These are phyloP conservation scores for Sphagnum tenellum DNA, from an alignment of 225 moss, liverwort and hornwort genomes.

Conservation along the genomic window DNA sequence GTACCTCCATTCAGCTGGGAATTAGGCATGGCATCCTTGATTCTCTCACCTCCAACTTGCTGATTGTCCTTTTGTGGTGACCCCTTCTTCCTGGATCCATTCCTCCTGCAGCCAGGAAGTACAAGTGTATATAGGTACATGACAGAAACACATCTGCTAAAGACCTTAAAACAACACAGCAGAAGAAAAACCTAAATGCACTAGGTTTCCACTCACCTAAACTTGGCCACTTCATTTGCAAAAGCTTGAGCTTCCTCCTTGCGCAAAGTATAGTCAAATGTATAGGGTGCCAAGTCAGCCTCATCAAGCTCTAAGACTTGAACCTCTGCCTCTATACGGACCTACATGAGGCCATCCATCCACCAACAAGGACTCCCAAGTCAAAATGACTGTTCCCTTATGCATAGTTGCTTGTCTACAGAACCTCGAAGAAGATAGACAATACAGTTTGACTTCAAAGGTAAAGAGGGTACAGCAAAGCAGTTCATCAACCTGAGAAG, in stretches of 20 bases:
- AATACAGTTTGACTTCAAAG: no score
- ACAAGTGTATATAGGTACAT: no score
- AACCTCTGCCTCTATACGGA: slow-evolving; percentile 81
- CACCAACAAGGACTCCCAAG: no score
- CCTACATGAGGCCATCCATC: slow-evolving; percentile 11
- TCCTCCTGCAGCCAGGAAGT: no score
- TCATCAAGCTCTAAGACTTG: slow-evolving; percentile 77
- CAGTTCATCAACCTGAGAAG: no score
- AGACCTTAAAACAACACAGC: no score
- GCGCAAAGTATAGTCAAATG: slow-evolving; percentile 87
- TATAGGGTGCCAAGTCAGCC: slow-evolving; percentile 80
- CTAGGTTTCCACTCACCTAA: slow-evolving; percentile 24
- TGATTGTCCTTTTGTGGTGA: slow-evolving; percentile 10
- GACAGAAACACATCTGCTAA: no score
- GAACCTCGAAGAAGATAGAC: no score
- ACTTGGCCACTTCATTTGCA: slow-evolving; percentile 71
- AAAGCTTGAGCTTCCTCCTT: slow-evolving; percentile 74
- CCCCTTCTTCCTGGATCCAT: slow-evolving; percentile 1
- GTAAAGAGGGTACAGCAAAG: no score
- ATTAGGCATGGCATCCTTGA: slow-evolving; percentile 15
- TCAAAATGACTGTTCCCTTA: no score
- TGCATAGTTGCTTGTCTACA: no score
- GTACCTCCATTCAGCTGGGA: slow-evolving; percentile 32
- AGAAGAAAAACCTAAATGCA: no score
- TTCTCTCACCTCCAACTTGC: slow-evolving; percentile 10